phyloP scores from a whole-genome alignment of 202 grass and related monocot species.

The Miscanthus sacchariflorus region DNA sequence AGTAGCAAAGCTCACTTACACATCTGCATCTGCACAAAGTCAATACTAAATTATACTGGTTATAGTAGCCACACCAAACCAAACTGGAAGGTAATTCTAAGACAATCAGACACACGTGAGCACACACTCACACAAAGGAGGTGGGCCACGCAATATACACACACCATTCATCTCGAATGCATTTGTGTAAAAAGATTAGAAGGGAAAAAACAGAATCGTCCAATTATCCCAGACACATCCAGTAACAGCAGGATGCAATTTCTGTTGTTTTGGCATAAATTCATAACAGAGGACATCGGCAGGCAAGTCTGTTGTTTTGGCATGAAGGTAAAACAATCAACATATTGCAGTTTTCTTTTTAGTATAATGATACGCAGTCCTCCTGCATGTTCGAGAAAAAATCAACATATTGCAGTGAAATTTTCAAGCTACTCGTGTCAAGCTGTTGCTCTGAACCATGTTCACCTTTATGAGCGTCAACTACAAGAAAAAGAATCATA shows the following conservation, averaged over 20 bases:
- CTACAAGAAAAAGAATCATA: slow-evolving; percentile 1
- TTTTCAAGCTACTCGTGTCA: neutral
- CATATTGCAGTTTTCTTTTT: neutral
- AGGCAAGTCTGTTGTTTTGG: slow-evolving; percentile 17
- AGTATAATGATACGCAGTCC: neutral
- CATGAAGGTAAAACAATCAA: slow-evolving; percentile 27
- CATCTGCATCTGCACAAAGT: neutral
- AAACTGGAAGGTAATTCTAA: neutral
- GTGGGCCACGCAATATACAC: neutral
- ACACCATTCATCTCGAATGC: slow-evolving; percentile 4
- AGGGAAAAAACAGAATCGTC: neutral
- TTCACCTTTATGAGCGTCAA: slow-evolving; percentile 11
- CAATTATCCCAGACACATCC: slow-evolving; percentile 11
- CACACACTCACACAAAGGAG: neutral
- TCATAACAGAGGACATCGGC: slow-evolving; percentile 2
- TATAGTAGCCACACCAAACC: neutral
- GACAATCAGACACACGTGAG: neutral
- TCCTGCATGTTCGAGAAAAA: neutral
- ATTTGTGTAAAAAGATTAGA: neutral
- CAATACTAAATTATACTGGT: neutral
- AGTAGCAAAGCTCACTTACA: neutral
- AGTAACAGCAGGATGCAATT: slow-evolving; percentile 25
- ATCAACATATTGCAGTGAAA: slow-evolving; percentile 1
- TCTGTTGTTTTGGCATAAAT: slow-evolving; percentile 5
- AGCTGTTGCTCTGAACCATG: slow-evolving; percentile 25